Percentiles rank a stretch among this genome's conserved stretches.
These are phyloP conservation scores for Metschnikowia drakensbergensis DNA, from an alignment of 805 yeast genomes.

Conservation along the genomic window DNA sequence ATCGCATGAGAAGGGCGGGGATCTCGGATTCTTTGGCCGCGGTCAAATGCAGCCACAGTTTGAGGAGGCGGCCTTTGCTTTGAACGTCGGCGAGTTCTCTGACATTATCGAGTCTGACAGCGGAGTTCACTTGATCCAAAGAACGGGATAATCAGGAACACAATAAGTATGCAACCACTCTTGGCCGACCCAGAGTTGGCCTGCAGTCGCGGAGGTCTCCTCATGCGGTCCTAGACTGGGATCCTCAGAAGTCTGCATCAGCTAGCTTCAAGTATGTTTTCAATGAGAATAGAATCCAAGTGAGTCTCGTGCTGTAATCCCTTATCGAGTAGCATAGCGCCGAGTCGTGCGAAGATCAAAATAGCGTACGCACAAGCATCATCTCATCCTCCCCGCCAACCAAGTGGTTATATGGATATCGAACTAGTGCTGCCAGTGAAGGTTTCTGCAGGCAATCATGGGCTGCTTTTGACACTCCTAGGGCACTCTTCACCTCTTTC, in stretches of 20 bases:
- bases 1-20: slow-evolving; percentile 85
- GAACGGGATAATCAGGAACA: slow-evolving; percentile 57
- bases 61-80: slow-evolving; percentile 79
- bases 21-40: slow-evolving; percentile 79
- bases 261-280: too few relatives aligned
- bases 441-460: slow-evolving; percentile 8
- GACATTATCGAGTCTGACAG: slow-evolving; percentile 83
- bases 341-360: background rate
- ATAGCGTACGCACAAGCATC: background rate
- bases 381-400: background rate
- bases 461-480: slow-evolving; percentile 9
- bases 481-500: background rate
- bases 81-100: slow-evolving; percentile 80
- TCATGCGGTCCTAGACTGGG: too few relatives aligned
- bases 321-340: too few relatives aligned
- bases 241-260: too few relatives aligned
- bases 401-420: background rate
- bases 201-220: too few relatives aligned
- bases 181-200: too few relatives aligned
- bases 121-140: slow-evolving; percentile 84
- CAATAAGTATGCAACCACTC: background rate
- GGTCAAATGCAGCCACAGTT: slow-evolving; percentile 96
- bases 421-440: slow-evolving; percentile 12
- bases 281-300: too few relatives aligned
- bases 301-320: too few relatives aligned